Base-by-base conservation (phyloP, 352 stramenopile genomes). In the Saprolegnia diclina region DNA sequence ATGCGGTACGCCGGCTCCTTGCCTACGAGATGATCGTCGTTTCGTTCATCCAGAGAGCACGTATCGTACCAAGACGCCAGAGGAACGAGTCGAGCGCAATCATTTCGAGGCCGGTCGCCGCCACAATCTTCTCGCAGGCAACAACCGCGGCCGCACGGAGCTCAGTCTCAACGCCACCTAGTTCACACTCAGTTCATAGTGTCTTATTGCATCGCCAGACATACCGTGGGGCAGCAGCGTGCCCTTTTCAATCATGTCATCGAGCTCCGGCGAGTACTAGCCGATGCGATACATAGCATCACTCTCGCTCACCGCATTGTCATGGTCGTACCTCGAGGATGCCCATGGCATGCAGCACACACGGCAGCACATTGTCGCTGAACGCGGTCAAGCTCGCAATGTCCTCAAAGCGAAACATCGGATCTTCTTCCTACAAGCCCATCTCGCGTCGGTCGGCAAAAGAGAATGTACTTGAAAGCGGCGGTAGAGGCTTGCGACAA, bases 361-460 rank as follows among this genome's bases (percentile, higher is more conserved):
- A 93, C 0, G 85, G 85, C 35, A 93, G 65, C 0, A 87, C 85
- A 35, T 90, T 93, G 71, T 93, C 85, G 50, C 72, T 87, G 21
- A 88, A 73, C 32, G 75, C 82, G 2, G 83, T 91, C 4, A 91
- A 70, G 52, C 87, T 72, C 48, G 78, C 62, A 19, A 93, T 82
- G 61, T 93, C 85, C 0, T 73, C 48, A 50, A 93, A 91, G 24
- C 55, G 63, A 52, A 90, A 75, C 50, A 76, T 72, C 18, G 76
- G 70, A 24, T 88, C 74, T 1, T 77, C 77, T 21, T 81, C 75
- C 80, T 90, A 37, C 11, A 56, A 18, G 62, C 24, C 45, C 64
- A 61, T n/a, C 71, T n/a, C n/a, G 22, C 65, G 1, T 1, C 19
- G 4, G 59, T 71, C 44, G 63, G 61, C 35, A 57, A 24, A 52